These are phyloP conservation scores for Mariannaea sp. DNA, from an alignment of 2,329 filamentous ascomycete species.

Conservation along the genomic window DNA sequence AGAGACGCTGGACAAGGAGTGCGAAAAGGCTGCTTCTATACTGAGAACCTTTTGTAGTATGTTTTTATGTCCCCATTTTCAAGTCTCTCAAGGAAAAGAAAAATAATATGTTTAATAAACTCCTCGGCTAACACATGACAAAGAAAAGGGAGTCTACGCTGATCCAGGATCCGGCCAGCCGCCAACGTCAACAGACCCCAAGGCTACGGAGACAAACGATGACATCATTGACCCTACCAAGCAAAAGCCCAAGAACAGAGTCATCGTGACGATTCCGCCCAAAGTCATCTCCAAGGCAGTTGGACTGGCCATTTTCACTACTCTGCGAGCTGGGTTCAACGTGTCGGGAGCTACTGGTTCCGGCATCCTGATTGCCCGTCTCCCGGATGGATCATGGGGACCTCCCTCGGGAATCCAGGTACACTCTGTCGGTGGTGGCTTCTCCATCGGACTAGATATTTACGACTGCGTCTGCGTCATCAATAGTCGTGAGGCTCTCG, in stretches of 20 bases:
- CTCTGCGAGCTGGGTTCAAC: constrained; percentile 68
- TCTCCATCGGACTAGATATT: constrained; percentile 81
- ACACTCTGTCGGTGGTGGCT: constrained; percentile 78
- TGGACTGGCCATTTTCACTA: constrained; percentile 74
- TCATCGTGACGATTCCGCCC: constrained; percentile 58
- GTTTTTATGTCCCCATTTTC: too few species aligned
- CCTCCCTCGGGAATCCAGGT: constrained; percentile 83
- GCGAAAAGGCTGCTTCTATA: constrained; percentile 87
- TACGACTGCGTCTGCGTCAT: constrained; percentile 90
- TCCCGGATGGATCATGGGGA: constrained; percentile 72
- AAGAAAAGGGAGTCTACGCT: constrained; percentile 59
- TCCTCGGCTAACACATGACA: too few species aligned
- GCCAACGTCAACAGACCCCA: constrained; percentile 41
- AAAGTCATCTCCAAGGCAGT: constrained; percentile 68
- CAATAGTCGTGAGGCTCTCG: constrained; percentile 75
- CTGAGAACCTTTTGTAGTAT: constrained; percentile 83
- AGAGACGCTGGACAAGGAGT: constrained; percentile 83
- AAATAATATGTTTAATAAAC: too few species aligned
- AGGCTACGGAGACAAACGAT: constrained; percentile 36
- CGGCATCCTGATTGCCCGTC: constrained; percentile 66
- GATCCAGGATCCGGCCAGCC: constrained; percentile 39
- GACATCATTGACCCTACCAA: constrained; percentile 41
- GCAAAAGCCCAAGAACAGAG: constrained; percentile 51
- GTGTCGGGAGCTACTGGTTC: constrained; percentile 70
- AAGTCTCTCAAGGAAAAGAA: too few species aligned